Conservation (phyloP, 2,329 filamentous ascomycete genomes). For the Fusarium sublunatum region DNA sequence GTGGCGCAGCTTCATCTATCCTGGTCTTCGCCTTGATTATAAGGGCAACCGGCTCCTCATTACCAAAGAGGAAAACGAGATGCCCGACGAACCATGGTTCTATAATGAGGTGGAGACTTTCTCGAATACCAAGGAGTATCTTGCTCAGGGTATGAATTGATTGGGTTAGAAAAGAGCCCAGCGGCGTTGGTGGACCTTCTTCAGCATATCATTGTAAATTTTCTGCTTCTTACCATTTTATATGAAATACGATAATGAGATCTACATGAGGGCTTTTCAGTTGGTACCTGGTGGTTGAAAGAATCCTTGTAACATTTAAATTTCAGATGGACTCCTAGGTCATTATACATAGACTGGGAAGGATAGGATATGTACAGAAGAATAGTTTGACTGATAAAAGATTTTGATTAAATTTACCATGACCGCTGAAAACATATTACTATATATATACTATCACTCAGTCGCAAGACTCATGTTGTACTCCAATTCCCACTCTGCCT, state of each 20-base stretch:
- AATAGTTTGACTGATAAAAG: no score
- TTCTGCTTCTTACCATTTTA: no score
- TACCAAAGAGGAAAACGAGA: conserved; percentile 23
- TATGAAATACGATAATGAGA: no score
- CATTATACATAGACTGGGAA: no score
- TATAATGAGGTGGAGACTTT: conserved; percentile 7
- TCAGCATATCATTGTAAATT: no score
- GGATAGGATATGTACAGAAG: no score
- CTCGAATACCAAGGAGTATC: conserved; percentile 19
- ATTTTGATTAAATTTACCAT: no score
- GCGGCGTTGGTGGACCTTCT: background rate
- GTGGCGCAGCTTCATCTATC: conserved; percentile 21
- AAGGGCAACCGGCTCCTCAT: conserved; percentile 3
- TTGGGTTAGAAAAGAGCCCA: background rate
- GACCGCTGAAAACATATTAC: no score
- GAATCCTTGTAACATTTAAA: no score
- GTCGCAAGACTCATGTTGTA: conserved; percentile 26
- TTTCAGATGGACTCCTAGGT: no score
- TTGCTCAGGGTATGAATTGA: conserved; percentile 21
- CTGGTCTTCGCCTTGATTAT: conserved; percentile 12
- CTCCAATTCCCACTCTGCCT: conserved; percentile 37
- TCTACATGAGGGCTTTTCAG: no score
- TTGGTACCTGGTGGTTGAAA: no score
- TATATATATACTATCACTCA: background rate
- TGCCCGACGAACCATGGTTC: conserved; percentile 23